Evolutionary conservation across 139 green algal species (phyloP).

Genomic region (Picochlorum sp.): DNA sequence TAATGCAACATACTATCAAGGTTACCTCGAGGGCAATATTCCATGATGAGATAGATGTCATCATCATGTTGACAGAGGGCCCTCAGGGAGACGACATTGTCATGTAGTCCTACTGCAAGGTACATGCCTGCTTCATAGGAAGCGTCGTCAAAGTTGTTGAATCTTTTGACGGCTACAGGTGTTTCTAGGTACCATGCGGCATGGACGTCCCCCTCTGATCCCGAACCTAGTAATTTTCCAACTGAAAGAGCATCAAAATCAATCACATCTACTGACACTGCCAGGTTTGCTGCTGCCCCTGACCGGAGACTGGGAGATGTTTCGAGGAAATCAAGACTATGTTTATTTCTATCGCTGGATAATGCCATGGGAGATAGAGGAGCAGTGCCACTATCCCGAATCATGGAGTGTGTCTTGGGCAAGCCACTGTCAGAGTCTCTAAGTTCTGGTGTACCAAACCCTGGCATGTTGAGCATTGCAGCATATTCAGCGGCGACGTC

Average conservation of each 20-base stretch:
- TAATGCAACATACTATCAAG: constrained; percentile 40
- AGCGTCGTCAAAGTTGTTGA: background rate
- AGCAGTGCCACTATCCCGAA: too few species aligned
- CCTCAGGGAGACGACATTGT: constrained; percentile 42
- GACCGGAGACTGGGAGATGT: too few species aligned
- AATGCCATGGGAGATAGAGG: too few species aligned
- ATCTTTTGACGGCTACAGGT: constrained; percentile 38
- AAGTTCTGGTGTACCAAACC: too few species aligned
- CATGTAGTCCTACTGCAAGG: constrained; percentile 32
- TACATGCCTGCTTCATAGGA: constrained; percentile 37
- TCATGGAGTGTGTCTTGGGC: too few species aligned
- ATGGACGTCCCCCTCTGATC: constrained; percentile 37
- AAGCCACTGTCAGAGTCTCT: too few species aligned
- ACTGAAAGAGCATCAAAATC: constrained; percentile 15
- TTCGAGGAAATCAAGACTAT: too few species aligned
- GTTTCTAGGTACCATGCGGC: constrained; percentile 38
- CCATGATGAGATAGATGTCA: constrained; percentile 41
- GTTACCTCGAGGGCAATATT: constrained; percentile 44
- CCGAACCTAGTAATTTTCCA: constrained; percentile 26
- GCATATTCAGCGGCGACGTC: constrained; percentile 6
- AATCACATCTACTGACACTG: constrained; percentile 19
- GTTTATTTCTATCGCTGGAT: too few species aligned
- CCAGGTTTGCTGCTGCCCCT: background rate
- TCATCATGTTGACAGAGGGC: constrained; percentile 25
- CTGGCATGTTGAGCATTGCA: background rate